Evolutionary conservation across 805 yeast species (phyloP).

Genomic region (Yamadazyma paraphyllophila): DNA sequence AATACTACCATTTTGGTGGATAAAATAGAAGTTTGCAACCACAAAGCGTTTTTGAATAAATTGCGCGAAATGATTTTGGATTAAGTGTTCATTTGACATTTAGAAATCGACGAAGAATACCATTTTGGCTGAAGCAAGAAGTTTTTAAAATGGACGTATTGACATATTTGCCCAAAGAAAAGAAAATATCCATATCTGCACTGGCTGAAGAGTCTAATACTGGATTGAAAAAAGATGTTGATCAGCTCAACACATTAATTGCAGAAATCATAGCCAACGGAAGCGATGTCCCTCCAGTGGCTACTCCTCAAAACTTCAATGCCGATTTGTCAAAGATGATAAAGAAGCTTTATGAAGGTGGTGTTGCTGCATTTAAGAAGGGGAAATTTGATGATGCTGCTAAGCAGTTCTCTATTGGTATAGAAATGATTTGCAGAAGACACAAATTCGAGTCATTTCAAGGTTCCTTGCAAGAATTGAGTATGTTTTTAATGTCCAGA

Average conservation of each 20-base stretch:
- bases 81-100: background rate
- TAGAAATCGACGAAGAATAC: background rate
- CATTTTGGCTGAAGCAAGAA: background rate
- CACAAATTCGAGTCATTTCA: conserved; percentile 74
- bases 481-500: conserved; percentile 64
- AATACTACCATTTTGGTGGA: background rate
- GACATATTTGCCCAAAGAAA: conserved; percentile 28
- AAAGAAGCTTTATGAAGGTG: conserved; percentile 63
- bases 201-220: conserved; percentile 21
- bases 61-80: background rate
- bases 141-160: conserved; percentile 1
- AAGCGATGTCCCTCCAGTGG: conserved; percentile 51
- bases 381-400: conserved; percentile 58
- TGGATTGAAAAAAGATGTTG: conserved; percentile 39
- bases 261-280: conserved; percentile 40
- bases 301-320: conserved; percentile 57
- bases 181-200: conserved; percentile 21
- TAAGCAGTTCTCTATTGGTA: conserved; percentile 61
- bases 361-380: conserved; percentile 54
- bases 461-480: conserved; percentile 65
- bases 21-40: conserved; percentile 3
- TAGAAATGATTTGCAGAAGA: conserved; percentile 66
- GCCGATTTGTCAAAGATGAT: conserved; percentile 56
- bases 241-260: conserved; percentile 38
- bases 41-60: background rate